Base-by-base conservation (phyloP, 768 basidiomycete species). In the Termitomyces sp. region DNA sequence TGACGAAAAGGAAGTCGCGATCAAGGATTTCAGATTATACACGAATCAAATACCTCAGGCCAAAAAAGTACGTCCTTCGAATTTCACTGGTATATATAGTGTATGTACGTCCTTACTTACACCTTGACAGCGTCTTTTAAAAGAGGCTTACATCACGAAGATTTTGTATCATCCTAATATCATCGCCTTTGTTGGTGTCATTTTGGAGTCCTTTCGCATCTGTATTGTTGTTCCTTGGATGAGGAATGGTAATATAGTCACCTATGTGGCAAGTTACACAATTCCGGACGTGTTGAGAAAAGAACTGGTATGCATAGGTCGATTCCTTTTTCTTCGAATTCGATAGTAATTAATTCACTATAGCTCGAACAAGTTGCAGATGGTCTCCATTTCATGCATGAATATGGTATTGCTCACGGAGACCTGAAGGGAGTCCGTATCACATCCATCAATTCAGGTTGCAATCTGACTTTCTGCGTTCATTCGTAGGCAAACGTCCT, bases 391-490 rank as follows among this genome's bases (percentile, higher is more conserved):
- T 70, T 66, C 29, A 43, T 72, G 27, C 66, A 64, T 13, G 20
- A 59, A 42, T 68, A 64, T 24, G 58, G 58, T 5, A 64, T 78
- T 27, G 59, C 75, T 14, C 76, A 78, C 26, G 73, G 76, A 7
- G 77, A 78, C 61, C 31, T 78, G 27, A 78, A 77, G 59, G 70
- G 69, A 31, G 76, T 64, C 53, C 27, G 59, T 41, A n/a, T 41
- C n/a, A 20, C 31, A 18, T 29, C 4, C 26, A 4, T 5, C 3
- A 31, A 22, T 43, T 5, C 31, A 20, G 13, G 3, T 24, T 10
- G 0, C 16, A 51, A 4, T 5, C 32, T 22, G 13, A 32, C 18
- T n/a, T 37, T n/a, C 32, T 24, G 26, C 22, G 16, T 24, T 24
- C 31, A 22, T 14, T 20, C 13, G 13, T 31, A 61, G 62, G 57